Evolutionary conservation across 352 stramenopile species (phyloP).

Genomic region (Peronospora destructor): DNA sequence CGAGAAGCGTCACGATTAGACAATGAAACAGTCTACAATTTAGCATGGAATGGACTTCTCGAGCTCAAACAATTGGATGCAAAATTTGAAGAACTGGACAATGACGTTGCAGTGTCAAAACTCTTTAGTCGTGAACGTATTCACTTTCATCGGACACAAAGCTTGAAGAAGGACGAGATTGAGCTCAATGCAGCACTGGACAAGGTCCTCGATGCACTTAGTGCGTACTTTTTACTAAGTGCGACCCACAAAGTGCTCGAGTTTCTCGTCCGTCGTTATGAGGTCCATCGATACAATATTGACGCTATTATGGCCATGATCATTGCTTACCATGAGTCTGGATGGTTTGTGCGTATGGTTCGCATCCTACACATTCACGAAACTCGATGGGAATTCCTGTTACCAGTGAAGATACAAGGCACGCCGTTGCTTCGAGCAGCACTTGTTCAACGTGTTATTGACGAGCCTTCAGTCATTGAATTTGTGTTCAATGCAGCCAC

Average conservation of each 20-base stretch:
- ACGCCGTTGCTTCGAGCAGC: slow-evolving; percentile 56
- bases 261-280: slow-evolving; percentile 85
- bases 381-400: slow-evolving; percentile 80
- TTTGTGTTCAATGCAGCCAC: slow-evolving; percentile 62
- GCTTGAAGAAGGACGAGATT: slow-evolving; percentile 45
- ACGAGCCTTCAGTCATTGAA: slow-evolving; percentile 69
- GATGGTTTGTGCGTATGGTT: slow-evolving; percentile 82
- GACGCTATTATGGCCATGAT: slow-evolving; percentile 77
- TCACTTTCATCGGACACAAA: slow-evolving; percentile 75
- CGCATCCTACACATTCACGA: slow-evolving; percentile 73
- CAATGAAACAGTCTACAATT: slow-evolving; percentile 80
- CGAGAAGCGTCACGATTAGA: slow-evolving; percentile 75
- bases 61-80: slow-evolving; percentile 76
- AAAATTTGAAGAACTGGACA: slow-evolving; percentile 59
- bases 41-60: slow-evolving; percentile 75
- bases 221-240: slow-evolving; percentile 68
- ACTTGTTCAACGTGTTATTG: slow-evolving; percentile 64
- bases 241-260: slow-evolving; percentile 85
- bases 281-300: slow-evolving; percentile 83
- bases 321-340: slow-evolving; percentile 80
- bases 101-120: slow-evolving; percentile 37
- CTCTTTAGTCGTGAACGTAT: slow-evolving; percentile 72
- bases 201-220: slow-evolving; percentile 77
- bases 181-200: slow-evolving; percentile 61
- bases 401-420: slow-evolving; percentile 62